Evolutionary conservation across 805 yeast genomes (phyloP).

Genomic region (Priceomyces carsonii): DNA sequence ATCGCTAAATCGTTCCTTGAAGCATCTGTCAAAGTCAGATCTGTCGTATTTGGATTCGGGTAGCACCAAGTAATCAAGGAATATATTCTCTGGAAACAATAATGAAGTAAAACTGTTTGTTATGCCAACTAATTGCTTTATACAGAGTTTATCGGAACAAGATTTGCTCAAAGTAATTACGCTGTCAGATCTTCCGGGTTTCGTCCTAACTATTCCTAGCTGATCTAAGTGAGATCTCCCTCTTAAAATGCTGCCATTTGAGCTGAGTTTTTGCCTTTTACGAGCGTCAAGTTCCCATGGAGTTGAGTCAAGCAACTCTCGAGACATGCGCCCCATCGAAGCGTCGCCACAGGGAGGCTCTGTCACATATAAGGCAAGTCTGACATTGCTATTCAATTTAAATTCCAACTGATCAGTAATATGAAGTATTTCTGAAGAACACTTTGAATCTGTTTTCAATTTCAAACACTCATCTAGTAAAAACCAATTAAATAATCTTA

Average conservation of each 20-base stretch:
- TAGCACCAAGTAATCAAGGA: conserved; percentile 51
- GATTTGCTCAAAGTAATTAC: conserved; percentile 73
- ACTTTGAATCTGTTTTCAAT: conserved; percentile 12
- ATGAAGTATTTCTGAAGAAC: conserved; percentile 16
- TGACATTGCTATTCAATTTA: conserved; percentile 33
- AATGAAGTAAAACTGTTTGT: conserved; percentile 46
- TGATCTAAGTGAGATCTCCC: conserved; percentile 63
- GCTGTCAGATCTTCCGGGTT: conserved; percentile 90
- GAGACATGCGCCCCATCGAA: conserved; percentile 50
- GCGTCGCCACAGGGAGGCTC: conserved; percentile 93
- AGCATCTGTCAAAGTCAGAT: conserved; percentile 43
- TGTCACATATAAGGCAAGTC: conserved; percentile 62
- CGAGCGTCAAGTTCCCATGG: conserved; percentile 20
- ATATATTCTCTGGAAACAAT: conserved; percentile 32
- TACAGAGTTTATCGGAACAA: conserved; percentile 80
- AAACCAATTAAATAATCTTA: conserved; percentile 68
- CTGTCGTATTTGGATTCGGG: conserved; percentile 30
- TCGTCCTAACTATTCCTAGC: conserved; percentile 77
- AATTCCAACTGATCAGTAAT: conserved; percentile 17
- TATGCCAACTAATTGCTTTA: conserved; percentile 60
- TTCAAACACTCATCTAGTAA: conserved; percentile 49
- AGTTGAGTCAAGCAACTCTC: conserved; percentile 9
- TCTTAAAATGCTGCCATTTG: conserved; percentile 27
- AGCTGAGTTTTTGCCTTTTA: conserved; percentile 14
- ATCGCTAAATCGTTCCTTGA: conserved; percentile 22